Percentiles rank a stretch among this genome's conserved stretches.
Conservation (phyloP, 805 yeast species). For the Wickerhamomyces chaumierensis region DNA sequence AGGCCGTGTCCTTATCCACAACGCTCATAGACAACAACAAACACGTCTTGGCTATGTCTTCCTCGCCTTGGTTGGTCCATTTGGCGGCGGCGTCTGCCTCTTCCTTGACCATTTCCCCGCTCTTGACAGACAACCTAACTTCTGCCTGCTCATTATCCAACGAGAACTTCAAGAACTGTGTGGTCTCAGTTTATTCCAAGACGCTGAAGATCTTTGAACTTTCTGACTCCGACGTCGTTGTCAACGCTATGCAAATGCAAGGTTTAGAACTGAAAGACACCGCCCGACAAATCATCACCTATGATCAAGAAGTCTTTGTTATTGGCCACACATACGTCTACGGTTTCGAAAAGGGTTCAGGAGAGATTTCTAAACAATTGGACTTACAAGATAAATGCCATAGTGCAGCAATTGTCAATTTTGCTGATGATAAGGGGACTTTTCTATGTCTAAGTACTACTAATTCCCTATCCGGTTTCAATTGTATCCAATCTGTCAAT, state of each 20-base stretch:
- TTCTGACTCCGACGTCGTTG: conserved; percentile 1
- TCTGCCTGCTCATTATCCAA: conserved; percentile 21
- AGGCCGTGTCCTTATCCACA: conserved; percentile 38
- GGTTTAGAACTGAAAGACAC: conserved; percentile 35
- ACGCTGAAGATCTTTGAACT: conserved; percentile 40
- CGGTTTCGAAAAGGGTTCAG: conserved; percentile 3
- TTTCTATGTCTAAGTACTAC: conserved; percentile 18
- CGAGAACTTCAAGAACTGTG: conserved; percentile 51
- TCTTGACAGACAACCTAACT: conserved; percentile 18
- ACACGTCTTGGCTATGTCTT: not conserved
- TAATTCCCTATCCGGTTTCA: not conserved
- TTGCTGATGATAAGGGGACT: conserved; percentile 16
- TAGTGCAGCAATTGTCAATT: conserved; percentile 8
- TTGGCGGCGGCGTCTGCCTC: not conserved
- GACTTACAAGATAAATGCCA: conserved; percentile 9
- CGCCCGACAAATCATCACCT: conserved; percentile 31
- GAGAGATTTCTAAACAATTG: conserved; percentile 6
- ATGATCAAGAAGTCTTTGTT: not conserved
- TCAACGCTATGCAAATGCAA: conserved; percentile 22
- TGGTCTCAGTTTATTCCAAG: conserved; percentile 47
- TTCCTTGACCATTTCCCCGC: conserved; percentile 4
- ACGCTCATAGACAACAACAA: conserved; percentile 1
- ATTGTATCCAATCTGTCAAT: not conserved
- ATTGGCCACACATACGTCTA: not conserved
- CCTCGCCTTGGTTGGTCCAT: not conserved